Evolutionary conservation across 78 protist genomes (phyloP), one percentile per base, ranked within the genome.

Genomic region (Dictyostelium brefeldianum): DNA sequence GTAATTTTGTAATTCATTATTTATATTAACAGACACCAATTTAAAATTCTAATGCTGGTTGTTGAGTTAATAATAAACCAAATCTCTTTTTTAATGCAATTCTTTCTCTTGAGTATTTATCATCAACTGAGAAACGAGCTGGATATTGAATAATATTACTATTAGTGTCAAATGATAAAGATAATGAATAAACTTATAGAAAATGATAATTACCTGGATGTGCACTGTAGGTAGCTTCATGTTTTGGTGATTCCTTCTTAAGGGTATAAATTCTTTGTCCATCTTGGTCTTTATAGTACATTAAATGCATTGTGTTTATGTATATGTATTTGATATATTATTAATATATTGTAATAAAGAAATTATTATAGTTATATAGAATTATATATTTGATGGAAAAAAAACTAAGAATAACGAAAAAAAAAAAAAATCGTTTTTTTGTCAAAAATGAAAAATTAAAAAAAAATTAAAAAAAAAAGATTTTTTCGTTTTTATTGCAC

Each of bases 121-220:
- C 98, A 82, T 97, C 98, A 17, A 96, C 97, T 12, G 96, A 93
- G 80, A 97, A 97, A 62, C 98, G 96, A 29, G 98, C 98, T 92
- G 70, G 51, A 25, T 11, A 15, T 8, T 4, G 2, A 25, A 11
- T 12, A 14, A 51, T 11, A 48, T 9, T 20, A 17, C 8, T 62
- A 36, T 36, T 36, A 36, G 43, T 36, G 2, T 36, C 43, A 36
- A 36, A 1, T 2, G 2, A 36, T 36, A 36, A 36, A 2, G 2
- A 36, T 36, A 36, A 36, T 2, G 43, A 36, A 36, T 36, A 3
- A 36, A 36, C 2, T 48, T 1, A 74, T 74, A 22, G 73, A 22
- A 12, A 29, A 27, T 57, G 12, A 73, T 50, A 81, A 17, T 9
- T 83, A 91, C 95, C 95, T 77, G 95, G 95, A 46, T 91, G 95